A percentile compares a stretch with the other conserved stretches of the same genome.
phyloP scores from a whole-genome alignment of 768 basidiomycete species.

The Tulasnella calospora region DNA sequence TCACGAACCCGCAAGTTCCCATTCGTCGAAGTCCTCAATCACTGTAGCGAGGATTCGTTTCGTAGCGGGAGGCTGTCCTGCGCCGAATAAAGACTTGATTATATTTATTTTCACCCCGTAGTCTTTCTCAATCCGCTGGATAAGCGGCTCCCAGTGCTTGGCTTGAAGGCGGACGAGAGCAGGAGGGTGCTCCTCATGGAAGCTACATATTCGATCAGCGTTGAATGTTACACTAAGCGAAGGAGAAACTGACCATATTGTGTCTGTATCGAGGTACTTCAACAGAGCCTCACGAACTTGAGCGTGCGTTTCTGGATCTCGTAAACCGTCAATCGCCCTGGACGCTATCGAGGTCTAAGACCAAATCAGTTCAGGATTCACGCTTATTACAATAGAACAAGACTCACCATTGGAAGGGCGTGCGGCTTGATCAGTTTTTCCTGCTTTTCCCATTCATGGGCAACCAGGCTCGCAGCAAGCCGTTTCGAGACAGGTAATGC shows the following conservation, averaged over 20 bases:
- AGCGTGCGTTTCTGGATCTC: constrained; percentile 49
- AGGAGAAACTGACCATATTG: constrained; percentile 58
- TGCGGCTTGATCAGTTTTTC: constrained; percentile 79
- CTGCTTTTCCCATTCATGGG: constrained; percentile 96
- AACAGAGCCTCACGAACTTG: constrained; percentile 67
- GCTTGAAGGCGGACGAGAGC: constrained; percentile 72
- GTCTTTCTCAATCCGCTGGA: constrained; percentile 67
- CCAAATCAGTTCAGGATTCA: background rate
- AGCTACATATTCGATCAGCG: constrained; percentile 45
- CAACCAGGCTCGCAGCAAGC: constrained; percentile 77
- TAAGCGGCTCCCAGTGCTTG: constrained; percentile 81
- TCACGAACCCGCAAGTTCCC: constrained; percentile 81
- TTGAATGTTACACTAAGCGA: background rate
- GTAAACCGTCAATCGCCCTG: constrained; percentile 79
- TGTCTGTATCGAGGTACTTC: constrained; percentile 90
- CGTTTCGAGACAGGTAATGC: constrained; percentile 63
- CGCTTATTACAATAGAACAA: background rate
- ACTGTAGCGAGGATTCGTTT: constrained; percentile 53
- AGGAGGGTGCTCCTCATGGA: constrained; percentile 73
- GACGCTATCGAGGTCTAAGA: constrained; percentile 81
- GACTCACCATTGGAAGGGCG: constrained; percentile 77
- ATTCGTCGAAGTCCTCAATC: constrained; percentile 63
- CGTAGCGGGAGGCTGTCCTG: constrained; percentile 65
- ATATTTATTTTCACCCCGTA: constrained; percentile 64
- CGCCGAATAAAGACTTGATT: constrained; percentile 66